Base-by-base conservation (phyloP, 73 alveolate species). In the Symbiodinium pilosum region DNA sequence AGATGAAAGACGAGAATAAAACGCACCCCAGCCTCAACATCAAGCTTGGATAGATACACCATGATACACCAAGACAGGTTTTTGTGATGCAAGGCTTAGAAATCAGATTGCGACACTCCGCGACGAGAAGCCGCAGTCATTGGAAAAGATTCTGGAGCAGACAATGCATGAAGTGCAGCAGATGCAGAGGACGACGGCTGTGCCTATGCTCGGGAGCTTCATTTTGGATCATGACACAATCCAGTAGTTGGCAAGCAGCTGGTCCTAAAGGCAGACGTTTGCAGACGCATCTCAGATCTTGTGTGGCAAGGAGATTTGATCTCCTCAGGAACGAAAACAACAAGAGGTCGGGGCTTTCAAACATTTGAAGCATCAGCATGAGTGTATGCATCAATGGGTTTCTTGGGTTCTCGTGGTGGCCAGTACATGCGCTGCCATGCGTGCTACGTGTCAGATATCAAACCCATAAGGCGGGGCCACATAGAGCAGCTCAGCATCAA, bases 1-100 rank as follows among this genome's bases (percentile, higher is more conserved):
- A 92, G 75, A 92, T 92, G 98, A 92, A 92, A 38, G 98, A 92
- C 6, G 98, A 92, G 64, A 92, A 92, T 68, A 92, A 92, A 59
- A 34, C 52, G 89, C 43, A 41, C 40, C 93, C 41, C n/a, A 36
- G 94, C 59, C n/a, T 28, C 39, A 34, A 64, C 81, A n/a, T 64
- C 39, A n/a, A 64, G 81, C 81, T 64, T 32, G n/a, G 73, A 54
- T 54, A 54, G 73, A 30, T 24, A 54, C 4, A 51, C 68, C 32
- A 54, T n/a, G n/a, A n/a, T n/a, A n/a, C n/a, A n/a, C n/a, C 59
- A 30, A 2, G 41, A 5, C 39, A n/a, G 8, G 81, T 24, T 4
- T 30, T 8, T 2, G 81, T 38, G 6, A 38, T 64, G 81, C 39
- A 34, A 87, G 86, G 86, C 86, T 91, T 32, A 12, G 98, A 28